A percentile compares a stretch with the other conserved stretches of the same genome.
Evolutionary conservation across 2,329 filamentous ascomycete species (phyloP).

Genomic region (Tricladium varicosporioides): DNA sequence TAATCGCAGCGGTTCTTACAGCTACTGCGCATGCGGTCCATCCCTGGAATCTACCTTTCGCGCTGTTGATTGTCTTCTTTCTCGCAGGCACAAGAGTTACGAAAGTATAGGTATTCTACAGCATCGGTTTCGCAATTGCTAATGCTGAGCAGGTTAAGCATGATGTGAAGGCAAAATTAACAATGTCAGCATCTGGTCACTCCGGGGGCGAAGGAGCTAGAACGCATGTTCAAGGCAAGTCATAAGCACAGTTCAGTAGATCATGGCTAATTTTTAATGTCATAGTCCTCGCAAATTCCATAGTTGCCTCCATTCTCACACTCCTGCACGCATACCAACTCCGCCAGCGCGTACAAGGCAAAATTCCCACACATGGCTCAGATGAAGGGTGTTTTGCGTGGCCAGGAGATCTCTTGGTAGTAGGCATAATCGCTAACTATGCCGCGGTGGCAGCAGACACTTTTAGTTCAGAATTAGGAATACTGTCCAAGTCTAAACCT

Average conservation of each 20-base stretch:
- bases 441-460: conserved; percentile 91
- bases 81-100: conserved; percentile 80
- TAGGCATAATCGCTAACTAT: conserved; percentile 78
- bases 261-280: conserved; percentile 11
- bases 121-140: conserved; percentile 10
- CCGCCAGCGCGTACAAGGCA: conserved; percentile 40
- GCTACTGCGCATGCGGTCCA: conserved; percentile 83
- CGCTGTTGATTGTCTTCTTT: conserved; percentile 81
- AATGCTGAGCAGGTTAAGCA: conserved; percentile 69
- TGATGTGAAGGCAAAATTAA: conserved; percentile 77
- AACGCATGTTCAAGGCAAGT: conserved; percentile 73
- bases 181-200: conserved; percentile 70
- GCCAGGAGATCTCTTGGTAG: conserved; percentile 60
- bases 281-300: conserved; percentile 78
- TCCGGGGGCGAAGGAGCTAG: conserved; percentile 78
- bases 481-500: conserved; percentile 72
- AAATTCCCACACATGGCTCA: conserved; percentile 24
- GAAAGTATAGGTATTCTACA: conserved; percentile 53
- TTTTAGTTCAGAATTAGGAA: conserved; percentile 92
- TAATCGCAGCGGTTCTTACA: conserved; percentile 69
- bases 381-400: conserved; percentile 50
- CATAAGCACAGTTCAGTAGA: not conserved
- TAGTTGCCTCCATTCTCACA: conserved; percentile 66
- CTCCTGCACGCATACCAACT: conserved; percentile 62
- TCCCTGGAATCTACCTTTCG: conserved; percentile 91